phyloP scores from a whole-genome alignment of 345 rosid species.

The Alliaria petiolata region DNA sequence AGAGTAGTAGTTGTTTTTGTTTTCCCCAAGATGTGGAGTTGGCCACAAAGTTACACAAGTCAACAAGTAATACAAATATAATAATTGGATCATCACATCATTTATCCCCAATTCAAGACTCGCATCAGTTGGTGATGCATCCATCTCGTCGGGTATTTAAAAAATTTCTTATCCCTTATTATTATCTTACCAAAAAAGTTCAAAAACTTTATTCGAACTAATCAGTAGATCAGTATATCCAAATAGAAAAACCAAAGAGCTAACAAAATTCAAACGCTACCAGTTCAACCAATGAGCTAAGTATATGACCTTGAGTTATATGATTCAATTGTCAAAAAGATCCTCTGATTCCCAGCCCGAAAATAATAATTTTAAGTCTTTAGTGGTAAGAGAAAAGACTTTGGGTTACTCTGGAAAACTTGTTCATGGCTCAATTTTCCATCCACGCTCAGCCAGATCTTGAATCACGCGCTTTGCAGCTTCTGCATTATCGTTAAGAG shows the following conservation, averaged over 20 bases:
- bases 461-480: conserved; percentile 66
- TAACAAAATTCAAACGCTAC: conserved; percentile 1
- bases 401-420: conserved; percentile 16
- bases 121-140: not conserved
- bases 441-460: conserved; percentile 65
- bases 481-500: conserved; percentile 70
- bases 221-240: conserved; percentile 15
- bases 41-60: conserved; percentile 20
- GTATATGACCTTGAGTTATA: not conserved
- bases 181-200: conserved; percentile 4
- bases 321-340: not conserved
- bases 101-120: not conserved
- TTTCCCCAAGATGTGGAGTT: conserved; percentile 24
- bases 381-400: not conserved
- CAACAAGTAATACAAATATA: conserved; percentile 6
- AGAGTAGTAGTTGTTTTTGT: conserved; percentile 21
- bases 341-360: not conserved
- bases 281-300: not conserved
- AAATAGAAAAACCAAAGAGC: conserved; percentile 1
- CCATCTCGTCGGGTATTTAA: not conserved
- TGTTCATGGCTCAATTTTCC: conserved; percentile 41
- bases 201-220: conserved; percentile 3
- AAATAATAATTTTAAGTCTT: not conserved
- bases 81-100: not conserved
- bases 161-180: not conserved